phyloP scores from a whole-genome alignment of 2,329 filamentous ascomycete species.

The Fusarium fujikuroi region DNA sequence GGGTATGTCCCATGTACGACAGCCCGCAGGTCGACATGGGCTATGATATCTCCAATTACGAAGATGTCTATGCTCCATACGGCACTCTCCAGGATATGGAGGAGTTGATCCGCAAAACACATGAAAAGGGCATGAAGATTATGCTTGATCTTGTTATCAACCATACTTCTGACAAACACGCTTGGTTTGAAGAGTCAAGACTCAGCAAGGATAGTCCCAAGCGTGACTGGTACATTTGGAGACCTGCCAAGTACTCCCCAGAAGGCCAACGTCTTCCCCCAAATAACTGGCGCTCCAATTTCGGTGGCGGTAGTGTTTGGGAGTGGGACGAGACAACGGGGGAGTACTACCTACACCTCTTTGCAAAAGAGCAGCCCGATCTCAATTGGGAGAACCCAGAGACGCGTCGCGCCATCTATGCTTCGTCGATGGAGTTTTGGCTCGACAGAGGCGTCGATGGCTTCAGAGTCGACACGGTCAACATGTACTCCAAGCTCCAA shows the following conservation, averaged over 20 bases:
- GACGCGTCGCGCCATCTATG: slow-evolving; percentile 75
- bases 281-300: slow-evolving; percentile 78
- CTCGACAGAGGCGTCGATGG: slow-evolving; percentile 77
- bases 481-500: slow-evolving; percentile 74
- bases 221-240: slow-evolving; percentile 73
- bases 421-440: slow-evolving; percentile 81
- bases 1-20: slow-evolving; percentile 44
- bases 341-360: slow-evolving; percentile 83
- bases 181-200: slow-evolving; percentile 42
- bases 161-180: slow-evolving; percentile 41
- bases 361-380: slow-evolving; percentile 80
- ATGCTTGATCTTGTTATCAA: slow-evolving; percentile 44
- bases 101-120: slow-evolving; percentile 38
- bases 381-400: slow-evolving; percentile 84
- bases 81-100: slow-evolving; percentile 43
- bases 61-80: slow-evolving; percentile 40
- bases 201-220: slow-evolving; percentile 33
- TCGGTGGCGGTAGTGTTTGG: slow-evolving; percentile 71
- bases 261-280: slow-evolving; percentile 74
- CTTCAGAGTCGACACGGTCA: slow-evolving; percentile 80
- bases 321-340: slow-evolving; percentile 76
- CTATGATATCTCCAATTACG: slow-evolving; percentile 42
- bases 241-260: slow-evolving; percentile 59
- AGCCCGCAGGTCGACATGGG: slow-evolving; percentile 43
- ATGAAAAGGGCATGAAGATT: slow-evolving; percentile 37